A percentile compares a stretch with the other conserved stretches of the same genome.
These are phyloP conservation scores for Mrakiaceae sp. DNA, from an alignment of 1,284 basidiomycete species.

Conservation along the genomic window DNA sequence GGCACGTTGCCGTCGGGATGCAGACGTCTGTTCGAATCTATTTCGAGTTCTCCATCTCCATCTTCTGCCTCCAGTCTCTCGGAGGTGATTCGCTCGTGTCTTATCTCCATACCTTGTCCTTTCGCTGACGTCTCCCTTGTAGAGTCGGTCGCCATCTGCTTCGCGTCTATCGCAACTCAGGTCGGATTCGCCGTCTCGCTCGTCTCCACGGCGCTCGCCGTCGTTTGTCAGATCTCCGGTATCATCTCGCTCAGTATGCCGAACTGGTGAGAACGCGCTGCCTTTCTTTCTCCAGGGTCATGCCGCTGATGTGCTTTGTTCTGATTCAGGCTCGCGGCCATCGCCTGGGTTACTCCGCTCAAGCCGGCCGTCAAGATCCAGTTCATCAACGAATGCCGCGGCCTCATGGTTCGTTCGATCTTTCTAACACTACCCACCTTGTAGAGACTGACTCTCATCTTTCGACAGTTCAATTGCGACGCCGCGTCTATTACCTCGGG, in stretches of 20 bases:
- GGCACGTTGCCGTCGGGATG: constrained; percentile 34
- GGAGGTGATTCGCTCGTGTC: constrained; percentile 32
- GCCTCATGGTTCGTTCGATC: constrained; percentile 20
- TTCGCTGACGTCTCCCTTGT: background rate
- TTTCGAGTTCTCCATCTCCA: constrained; percentile 35
- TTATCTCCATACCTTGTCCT: constrained; percentile 28
- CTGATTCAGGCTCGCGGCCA: constrained; percentile 26
- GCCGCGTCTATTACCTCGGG: constrained; percentile 14
- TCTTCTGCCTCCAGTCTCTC: constrained; percentile 27
- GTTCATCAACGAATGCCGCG: constrained; percentile 38
- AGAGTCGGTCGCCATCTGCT: constrained; percentile 24
- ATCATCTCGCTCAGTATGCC: constrained; percentile 4
- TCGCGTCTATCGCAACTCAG: constrained; percentile 21
- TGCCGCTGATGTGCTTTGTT: background rate
- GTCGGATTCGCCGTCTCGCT: constrained; percentile 31
- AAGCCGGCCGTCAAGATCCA: constrained; percentile 31
- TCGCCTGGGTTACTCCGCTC: constrained; percentile 30
- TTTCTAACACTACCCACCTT: background rate
- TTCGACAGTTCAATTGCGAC: constrained; percentile 31
- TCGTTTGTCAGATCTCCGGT: constrained; percentile 9
- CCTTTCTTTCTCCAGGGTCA: too few relatives aligned
- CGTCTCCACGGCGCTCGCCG: constrained; percentile 26
- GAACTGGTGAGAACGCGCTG: background rate
- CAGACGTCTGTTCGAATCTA: constrained; percentile 35
- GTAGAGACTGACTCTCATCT: background rate